phyloP scores from a whole-genome alignment of 2,329 filamentous ascomycete species.

The Rugonectria rugulosa region DNA sequence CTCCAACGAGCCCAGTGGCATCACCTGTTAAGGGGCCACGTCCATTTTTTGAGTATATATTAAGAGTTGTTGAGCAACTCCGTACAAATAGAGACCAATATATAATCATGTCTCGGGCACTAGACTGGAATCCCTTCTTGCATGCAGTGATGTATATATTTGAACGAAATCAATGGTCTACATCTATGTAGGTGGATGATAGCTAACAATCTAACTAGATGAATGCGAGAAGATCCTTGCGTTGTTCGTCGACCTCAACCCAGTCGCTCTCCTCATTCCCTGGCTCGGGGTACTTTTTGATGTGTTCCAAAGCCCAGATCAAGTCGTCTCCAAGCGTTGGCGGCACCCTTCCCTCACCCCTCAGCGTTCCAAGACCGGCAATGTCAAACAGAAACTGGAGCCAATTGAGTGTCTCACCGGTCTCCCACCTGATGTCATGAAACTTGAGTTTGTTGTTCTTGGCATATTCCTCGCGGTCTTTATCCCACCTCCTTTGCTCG shows the following conservation, averaged over 20 bases:
- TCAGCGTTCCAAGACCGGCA: conserved; percentile 56
- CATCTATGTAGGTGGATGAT: too few relatives aligned
- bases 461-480: conserved; percentile 42
- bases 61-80: background rate
- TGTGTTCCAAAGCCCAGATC: conserved; percentile 56
- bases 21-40: conserved; percentile 8
- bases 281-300: conserved; percentile 56
- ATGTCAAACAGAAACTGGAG: conserved; percentile 55
- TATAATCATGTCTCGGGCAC: too few relatives aligned
- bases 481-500: conserved; percentile 57
- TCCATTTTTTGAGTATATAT: background rate
- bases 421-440: conserved; percentile 62
- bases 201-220: conserved; percentile 4
- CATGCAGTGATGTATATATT: too few relatives aligned
- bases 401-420: conserved; percentile 58
- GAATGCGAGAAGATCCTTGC: conserved; percentile 20
- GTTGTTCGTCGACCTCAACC: conserved; percentile 22
- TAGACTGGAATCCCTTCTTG: too few relatives aligned
- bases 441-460: conserved; percentile 50
- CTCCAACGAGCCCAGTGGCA: conserved; percentile 19
- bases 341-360: conserved; percentile 55
- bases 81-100: too few relatives aligned
- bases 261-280: conserved; percentile 28
- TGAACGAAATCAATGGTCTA: background rate
- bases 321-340: conserved; percentile 52